These are phyloP conservation scores for Schizochytrium sp. DNA, from an alignment of 108 stramenopile species.

Conservation along the genomic window DNA sequence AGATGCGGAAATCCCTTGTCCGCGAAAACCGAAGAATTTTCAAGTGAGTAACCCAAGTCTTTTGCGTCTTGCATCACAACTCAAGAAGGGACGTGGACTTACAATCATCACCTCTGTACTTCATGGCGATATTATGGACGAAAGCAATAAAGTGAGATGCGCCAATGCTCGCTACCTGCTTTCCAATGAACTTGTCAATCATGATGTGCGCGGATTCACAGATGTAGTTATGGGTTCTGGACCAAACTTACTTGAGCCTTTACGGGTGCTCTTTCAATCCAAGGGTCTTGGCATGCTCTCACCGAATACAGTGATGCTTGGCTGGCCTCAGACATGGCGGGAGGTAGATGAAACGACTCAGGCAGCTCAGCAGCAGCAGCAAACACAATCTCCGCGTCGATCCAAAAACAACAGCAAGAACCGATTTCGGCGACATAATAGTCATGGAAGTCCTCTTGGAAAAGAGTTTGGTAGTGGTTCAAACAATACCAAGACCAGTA, in stretches of 20 bases:
- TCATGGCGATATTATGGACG: conserved; percentile 66
- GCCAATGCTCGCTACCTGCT: conserved; percentile 56
- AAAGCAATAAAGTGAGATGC: conserved; percentile 12
- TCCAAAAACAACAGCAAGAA: background rate
- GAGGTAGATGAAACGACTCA: conserved; percentile 69
- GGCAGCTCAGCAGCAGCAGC: conserved; percentile 76
- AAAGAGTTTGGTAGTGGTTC: background rate
- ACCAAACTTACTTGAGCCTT: conserved; percentile 39
- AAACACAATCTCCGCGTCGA: conserved; percentile 69
- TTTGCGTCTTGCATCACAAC: conserved; percentile 77
- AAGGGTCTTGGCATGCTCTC: conserved; percentile 80
- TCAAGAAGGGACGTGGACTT: conserved; percentile 82
- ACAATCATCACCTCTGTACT: conserved; percentile 76
- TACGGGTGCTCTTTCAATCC: conserved; percentile 76
- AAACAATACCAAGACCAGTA: background rate
- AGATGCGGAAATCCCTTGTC: background rate
- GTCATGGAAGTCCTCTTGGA: conserved; percentile 61
- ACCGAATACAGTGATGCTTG: conserved; percentile 82
- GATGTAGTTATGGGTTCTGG: conserved; percentile 69
- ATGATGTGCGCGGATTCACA: conserved; percentile 71
- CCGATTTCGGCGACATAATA: too few relatives aligned
- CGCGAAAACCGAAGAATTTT: background rate
- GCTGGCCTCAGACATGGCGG: conserved; percentile 73
- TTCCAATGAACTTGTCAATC: background rate
- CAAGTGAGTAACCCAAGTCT: conserved; percentile 69